Evolutionary conservation across 345 rosid species (phyloP).

Genomic region (Brassica carinata): DNA sequence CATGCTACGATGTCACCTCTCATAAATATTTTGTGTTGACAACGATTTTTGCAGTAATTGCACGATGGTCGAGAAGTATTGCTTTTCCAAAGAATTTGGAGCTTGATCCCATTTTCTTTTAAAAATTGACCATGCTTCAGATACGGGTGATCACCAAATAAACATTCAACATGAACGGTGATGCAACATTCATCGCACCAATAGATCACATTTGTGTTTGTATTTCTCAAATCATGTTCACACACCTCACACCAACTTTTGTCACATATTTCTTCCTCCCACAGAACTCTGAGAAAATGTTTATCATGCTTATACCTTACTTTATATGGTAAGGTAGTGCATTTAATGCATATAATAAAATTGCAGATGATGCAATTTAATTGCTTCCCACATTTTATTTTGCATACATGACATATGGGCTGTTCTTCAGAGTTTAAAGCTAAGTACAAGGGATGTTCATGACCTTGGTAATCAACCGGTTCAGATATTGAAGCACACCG

Average conservation of each 20-base stretch:
- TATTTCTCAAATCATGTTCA: neutral
- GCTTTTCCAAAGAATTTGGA: neutral
- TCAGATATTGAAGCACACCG: slow-evolving; percentile 5
- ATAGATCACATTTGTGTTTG: neutral
- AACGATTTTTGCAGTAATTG: neutral
- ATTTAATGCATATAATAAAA: neutral
- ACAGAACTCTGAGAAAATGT: neutral
- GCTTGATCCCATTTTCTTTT: neutral
- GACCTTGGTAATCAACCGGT: neutral
- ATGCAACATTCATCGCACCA: slow-evolving; percentile 1
- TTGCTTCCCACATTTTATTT: neutral
- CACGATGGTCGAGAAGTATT: neutral
- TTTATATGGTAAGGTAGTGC: neutral
- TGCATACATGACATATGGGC: neutral
- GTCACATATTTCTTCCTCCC: neutral
- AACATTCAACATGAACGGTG: neutral
- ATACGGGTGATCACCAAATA: neutral
- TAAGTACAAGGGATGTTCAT: neutral
- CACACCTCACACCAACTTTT: neutral
- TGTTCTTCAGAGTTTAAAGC: neutral
- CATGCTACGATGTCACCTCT: neutral
- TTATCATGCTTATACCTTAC: neutral
- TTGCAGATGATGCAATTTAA: neutral
- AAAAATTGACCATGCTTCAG: neutral
- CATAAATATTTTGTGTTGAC: neutral